Percentiles rank a stretch among this genome's conserved stretches.
These are phyloP conservation scores for Aspergillus tanneri DNA, from an alignment of 2,329 filamentous ascomycete species.

Conservation along the genomic window DNA sequence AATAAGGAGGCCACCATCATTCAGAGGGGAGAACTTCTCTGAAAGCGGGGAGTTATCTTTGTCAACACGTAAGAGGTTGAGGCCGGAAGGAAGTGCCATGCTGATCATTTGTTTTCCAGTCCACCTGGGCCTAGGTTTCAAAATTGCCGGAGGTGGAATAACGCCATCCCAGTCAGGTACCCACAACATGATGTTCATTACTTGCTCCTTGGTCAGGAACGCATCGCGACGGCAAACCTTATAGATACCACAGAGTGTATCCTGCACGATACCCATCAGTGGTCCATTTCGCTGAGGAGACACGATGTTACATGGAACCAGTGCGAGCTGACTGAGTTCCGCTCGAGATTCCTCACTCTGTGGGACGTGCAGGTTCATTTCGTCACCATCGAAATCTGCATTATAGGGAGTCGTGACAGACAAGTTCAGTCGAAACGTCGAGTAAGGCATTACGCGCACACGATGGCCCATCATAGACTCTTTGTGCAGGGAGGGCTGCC, in stretches of 20 bases:
- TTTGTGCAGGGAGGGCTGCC: conserved; percentile 97
- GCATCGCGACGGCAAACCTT: conserved; percentile 93
- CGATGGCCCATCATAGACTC: conserved; percentile 99
- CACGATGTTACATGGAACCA: conserved; percentile 98
- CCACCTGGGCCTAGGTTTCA: conserved; percentile 91
- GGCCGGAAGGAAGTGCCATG: conserved; percentile 81
- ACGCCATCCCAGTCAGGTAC: conserved; percentile 96
- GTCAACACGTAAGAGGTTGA: conserved; percentile 70
- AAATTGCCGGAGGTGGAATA: conserved; percentile 87
- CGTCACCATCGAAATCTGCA: conserved; percentile 98
- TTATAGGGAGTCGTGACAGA: conserved; percentile 99
- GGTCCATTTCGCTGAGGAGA: conserved; percentile 96
- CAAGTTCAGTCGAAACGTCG: conserved; percentile 94
- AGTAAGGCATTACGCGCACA: conserved; percentile 97
- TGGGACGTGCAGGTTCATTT: conserved; percentile 99
- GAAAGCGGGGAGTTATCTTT: conserved; percentile 59
- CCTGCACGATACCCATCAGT: conserved; percentile 99
- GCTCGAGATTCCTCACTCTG: conserved; percentile 96
- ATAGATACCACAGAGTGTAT: conserved; percentile 93
- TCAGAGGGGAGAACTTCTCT: conserved; percentile 59
- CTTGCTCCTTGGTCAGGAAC: conserved; percentile 83
- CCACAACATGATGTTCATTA: conserved; percentile 98
- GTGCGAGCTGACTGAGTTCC: conserved; percentile 88
- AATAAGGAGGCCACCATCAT: conserved; percentile 77
- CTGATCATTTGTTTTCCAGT: conserved; percentile 98